phyloP scores from a whole-genome alignment of 2,329 filamentous ascomycete genomes.

The Aspergillus latus region DNA sequence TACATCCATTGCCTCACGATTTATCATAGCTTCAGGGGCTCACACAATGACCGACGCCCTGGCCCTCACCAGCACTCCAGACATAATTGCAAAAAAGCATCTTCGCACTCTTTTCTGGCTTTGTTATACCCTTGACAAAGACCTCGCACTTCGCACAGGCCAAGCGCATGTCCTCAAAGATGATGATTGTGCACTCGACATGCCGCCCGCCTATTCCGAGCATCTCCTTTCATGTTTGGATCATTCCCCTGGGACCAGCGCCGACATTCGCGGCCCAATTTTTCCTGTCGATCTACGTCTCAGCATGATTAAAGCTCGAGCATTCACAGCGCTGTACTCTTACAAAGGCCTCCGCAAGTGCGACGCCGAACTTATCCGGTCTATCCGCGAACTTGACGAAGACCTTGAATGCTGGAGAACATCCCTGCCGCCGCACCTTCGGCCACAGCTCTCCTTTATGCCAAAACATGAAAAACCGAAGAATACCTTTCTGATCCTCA shows the following conservation, averaged over 20 bases:
- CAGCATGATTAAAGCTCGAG: background rate
- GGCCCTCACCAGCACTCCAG: background rate
- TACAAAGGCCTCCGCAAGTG: background rate
- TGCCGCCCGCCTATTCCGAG: background rate
- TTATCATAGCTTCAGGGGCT: background rate
- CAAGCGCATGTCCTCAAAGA: background rate
- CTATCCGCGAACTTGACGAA: slow-evolving; percentile 3
- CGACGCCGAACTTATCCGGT: background rate
- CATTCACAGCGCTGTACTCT: background rate
- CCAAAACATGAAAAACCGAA: background rate
- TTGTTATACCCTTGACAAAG: background rate
- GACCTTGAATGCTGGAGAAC: background rate
- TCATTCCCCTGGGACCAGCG: background rate
- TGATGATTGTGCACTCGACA: background rate
- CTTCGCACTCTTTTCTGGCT: background rate
- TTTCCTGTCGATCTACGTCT: background rate
- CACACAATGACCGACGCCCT: background rate
- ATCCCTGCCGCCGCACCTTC: background rate
- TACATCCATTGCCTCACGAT: background rate
- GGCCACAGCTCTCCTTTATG: background rate
- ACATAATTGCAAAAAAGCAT: background rate
- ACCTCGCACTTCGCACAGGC: background rate
- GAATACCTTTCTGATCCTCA: background rate
- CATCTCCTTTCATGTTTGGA: background rate
- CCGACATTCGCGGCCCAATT: background rate